phyloP scores from a whole-genome alignment of 1,284 basidiomycete species.

The Cystobasidium slooffiae region DNA sequence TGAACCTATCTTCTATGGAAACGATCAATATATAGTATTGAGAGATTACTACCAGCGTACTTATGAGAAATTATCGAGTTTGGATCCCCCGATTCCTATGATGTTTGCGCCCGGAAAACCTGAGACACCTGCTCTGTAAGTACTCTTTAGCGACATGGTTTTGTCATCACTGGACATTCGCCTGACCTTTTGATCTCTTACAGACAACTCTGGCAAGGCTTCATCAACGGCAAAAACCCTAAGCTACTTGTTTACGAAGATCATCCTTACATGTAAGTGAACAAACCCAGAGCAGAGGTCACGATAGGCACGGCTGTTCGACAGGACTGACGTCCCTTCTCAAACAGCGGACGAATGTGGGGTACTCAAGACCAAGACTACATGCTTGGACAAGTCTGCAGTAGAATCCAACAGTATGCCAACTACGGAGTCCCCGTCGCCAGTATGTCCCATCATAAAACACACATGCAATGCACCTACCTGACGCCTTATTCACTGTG shows the following conservation, averaged over 20 bases:
- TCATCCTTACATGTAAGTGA: slow-evolving; percentile 49
- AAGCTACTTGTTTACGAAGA: slow-evolving; percentile 52
- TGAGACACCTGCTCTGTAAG: slow-evolving; percentile 28
- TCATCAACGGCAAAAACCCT: slow-evolving; percentile 51
- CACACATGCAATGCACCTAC: background rate
- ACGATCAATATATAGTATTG: slow-evolving; percentile 34
- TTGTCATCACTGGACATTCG: slow-evolving; percentile 27
- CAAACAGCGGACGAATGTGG: slow-evolving; percentile 52
- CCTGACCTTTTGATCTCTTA: slow-evolving; percentile 17
- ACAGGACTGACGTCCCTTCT: background rate
- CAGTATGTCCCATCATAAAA: slow-evolving; percentile 9
- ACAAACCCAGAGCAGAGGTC: background rate
- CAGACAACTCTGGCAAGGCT: slow-evolving; percentile 42
- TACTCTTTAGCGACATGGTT: slow-evolving; percentile 18
- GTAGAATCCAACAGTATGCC: slow-evolving; percentile 49
- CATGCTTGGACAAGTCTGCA: slow-evolving; percentile 53
- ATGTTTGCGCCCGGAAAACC: slow-evolving; percentile 41
- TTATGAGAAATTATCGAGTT: slow-evolving; percentile 29
- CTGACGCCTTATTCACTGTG: too few relatives aligned
- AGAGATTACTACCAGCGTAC: slow-evolving; percentile 40
- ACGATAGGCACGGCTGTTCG: background rate
- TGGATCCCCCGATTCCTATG: slow-evolving; percentile 38
- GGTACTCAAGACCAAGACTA: slow-evolving; percentile 48
- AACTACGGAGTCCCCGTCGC: slow-evolving; percentile 53
- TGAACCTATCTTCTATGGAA: slow-evolving; percentile 43